Evolutionary conservation across 1,284 basidiomycete species (phyloP).

Genomic region (Leccinum huronense): DNA sequence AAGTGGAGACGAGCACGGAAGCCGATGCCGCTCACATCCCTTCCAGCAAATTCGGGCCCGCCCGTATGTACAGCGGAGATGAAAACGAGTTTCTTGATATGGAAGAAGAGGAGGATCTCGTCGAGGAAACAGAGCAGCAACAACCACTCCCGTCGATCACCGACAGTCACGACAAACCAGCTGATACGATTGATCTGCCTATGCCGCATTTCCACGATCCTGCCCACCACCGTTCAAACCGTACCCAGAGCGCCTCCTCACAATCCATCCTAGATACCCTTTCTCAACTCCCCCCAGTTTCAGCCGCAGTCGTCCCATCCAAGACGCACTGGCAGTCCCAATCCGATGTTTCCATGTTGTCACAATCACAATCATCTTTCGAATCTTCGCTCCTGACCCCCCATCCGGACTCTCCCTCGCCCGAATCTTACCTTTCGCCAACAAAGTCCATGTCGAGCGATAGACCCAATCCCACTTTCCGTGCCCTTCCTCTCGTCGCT

Average conservation of each 20-base stretch:
- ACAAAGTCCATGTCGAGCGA: constrained; percentile 19
- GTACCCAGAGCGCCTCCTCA: constrained; percentile 17
- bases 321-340: constrained; percentile 26
- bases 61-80: constrained; percentile 16
- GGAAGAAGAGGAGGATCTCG: constrained; percentile 47
- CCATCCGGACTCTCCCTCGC: constrained; percentile 32
- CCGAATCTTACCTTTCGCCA: constrained; percentile 34
- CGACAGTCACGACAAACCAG: constrained; percentile 26
- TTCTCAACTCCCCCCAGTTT: constrained; percentile 6
- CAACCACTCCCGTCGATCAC: constrained; percentile 16
- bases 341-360: constrained; percentile 25
- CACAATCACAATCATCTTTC: constrained; percentile 30
- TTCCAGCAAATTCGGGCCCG: constrained; percentile 8
- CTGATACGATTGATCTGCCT: constrained; percentile 43
- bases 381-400: constrained; percentile 23
- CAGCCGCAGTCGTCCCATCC: constrained; percentile 17
- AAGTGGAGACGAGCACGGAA: background rate
- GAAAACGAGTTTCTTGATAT: constrained; percentile 55
- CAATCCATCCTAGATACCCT: constrained; percentile 12
- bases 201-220: constrained; percentile 38
- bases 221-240: constrained; percentile 14
- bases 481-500: constrained; percentile 67
- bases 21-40: constrained; percentile 4
- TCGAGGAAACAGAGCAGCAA: constrained; percentile 32
- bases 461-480: constrained; percentile 43